These are phyloP conservation scores for Hortiboletus rubellus DNA, from an alignment of 1,284 basidiomycete species.

Conservation along the genomic window DNA sequence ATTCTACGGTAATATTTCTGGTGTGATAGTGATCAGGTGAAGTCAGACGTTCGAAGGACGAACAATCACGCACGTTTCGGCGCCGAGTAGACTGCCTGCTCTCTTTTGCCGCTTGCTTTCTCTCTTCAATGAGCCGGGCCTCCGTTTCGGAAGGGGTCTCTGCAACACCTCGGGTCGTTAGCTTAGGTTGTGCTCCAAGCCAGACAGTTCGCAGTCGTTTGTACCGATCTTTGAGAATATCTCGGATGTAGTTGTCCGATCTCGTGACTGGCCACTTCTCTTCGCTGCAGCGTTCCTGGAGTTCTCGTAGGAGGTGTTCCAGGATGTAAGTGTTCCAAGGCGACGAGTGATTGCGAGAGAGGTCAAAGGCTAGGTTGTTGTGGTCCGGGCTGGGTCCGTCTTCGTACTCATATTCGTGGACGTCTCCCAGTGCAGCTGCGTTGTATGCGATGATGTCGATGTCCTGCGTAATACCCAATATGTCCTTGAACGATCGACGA, in stretches of 20 bases:
- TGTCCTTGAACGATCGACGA: background rate
- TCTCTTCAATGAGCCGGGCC: too few species aligned
- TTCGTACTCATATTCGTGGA: background rate
- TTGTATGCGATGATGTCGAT: background rate
- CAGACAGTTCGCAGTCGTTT: background rate
- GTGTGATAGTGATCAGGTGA: too few species aligned
- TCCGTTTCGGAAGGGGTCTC: too few species aligned
- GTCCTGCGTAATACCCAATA: background rate
- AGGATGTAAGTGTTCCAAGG: background rate
- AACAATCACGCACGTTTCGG: background rate
- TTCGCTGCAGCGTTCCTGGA: background rate
- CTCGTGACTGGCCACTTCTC: background rate
- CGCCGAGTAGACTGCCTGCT: background rate
- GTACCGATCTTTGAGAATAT: background rate
- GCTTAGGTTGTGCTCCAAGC: background rate
- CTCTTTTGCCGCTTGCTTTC: background rate
- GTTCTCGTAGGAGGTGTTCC: background rate
- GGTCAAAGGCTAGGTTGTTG: background rate
- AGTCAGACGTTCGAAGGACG: too few species aligned
- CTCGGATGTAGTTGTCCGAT: background rate
- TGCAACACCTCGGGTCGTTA: too few species aligned
- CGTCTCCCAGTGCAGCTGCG: background rate
- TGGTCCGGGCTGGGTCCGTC: background rate
- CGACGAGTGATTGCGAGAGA: background rate
- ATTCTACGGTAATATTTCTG: background rate